phyloP scores from a whole-genome alignment of 768 basidiomycete species.

The Nevesoporus exiguus region DNA sequence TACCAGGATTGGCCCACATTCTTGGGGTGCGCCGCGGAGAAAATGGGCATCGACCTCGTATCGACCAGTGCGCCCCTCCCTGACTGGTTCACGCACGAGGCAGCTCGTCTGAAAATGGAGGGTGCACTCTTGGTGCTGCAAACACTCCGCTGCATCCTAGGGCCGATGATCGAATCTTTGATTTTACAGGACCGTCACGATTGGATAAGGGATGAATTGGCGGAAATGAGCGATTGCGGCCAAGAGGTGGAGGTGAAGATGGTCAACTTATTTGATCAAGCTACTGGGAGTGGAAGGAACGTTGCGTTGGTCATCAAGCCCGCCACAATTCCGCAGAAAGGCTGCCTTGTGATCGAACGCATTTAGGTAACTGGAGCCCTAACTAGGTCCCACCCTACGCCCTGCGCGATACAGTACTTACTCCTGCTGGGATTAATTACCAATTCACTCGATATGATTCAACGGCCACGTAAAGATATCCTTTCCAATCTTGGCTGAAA shows the following conservation, averaged over 20 bases:
- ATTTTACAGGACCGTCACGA: slow-evolving; percentile 59
- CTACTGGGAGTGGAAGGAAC: slow-evolving; percentile 69
- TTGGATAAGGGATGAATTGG: slow-evolving; percentile 49
- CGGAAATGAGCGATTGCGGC: slow-evolving; percentile 20
- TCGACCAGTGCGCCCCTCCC: slow-evolving; percentile 16
- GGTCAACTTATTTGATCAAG: slow-evolving; percentile 72
- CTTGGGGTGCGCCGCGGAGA: slow-evolving; percentile 33
- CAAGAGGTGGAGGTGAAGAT: slow-evolving; percentile 39
- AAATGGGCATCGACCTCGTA: slow-evolving; percentile 23
- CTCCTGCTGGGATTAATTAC: slow-evolving; percentile 7
- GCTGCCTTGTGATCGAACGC: neutral
- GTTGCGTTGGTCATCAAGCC: slow-evolving; percentile 56
- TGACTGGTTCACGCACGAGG: slow-evolving; percentile 21
- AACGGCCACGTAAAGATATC: slow-evolving; percentile 51
- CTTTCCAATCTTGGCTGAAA: slow-evolving; percentile 72
- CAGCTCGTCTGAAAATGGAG: slow-evolving; percentile 30
- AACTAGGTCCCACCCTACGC: slow-evolving; percentile 3
- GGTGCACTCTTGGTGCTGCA: slow-evolving; percentile 56
- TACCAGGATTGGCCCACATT: slow-evolving; percentile 52
- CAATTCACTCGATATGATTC: slow-evolving; percentile 11
- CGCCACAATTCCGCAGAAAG: slow-evolving; percentile 7
- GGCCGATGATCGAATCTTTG: slow-evolving; percentile 62
- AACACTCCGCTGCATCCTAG: slow-evolving; percentile 62
- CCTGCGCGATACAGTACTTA: slow-evolving; percentile 7
- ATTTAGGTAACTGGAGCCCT: slow-evolving; percentile 5